Evolutionary conservation across 345 rosid species (phyloP), one percentile per base, ranked within the genome.

Genomic region (Rhodamnia rubescens): DNA sequence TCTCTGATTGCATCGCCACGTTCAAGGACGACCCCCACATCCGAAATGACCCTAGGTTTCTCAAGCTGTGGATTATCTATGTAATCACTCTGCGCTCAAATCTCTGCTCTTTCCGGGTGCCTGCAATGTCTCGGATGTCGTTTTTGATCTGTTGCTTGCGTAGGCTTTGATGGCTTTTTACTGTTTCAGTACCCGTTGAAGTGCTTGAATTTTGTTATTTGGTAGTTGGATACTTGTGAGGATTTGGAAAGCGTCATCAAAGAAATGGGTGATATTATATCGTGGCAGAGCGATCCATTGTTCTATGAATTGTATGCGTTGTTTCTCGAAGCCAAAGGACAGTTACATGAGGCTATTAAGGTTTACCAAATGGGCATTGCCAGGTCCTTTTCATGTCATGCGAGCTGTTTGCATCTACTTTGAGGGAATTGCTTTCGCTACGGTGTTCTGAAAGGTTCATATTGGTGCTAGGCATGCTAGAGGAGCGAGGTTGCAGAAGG

Each of bases 41-140:
- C 91, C 92, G 88, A 83, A 90, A 95, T 80, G 98, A 97, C 89
- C 85, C 92, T 90, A 91, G 98, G 90, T 96, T 97, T 89, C 98
- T 97, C 89, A 96, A 96, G 92, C 94, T 96, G 89, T 95, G 98
- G 95, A 88, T 97, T 83, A 93, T 97, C 86, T 92, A 93, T 57
- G 98, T 97, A 97, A 91, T 85, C n/a, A 56, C 22, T n/a, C 87
- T 26, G 42, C 29, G 56, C 53, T 58, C 36, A 7, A 15, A 51
- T 81, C 42, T 14, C 55, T 85, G 47, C 24, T 69, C 24, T 69
- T 69, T 69, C 78, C 4, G 47, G 47, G 78, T 69, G 8, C 47
- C 47, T 4, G 44, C 44, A 32, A 32, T 64, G 78, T 54, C 52
- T 87, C 32, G 81, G 55, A 32, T 29, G 58, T 27, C 32, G 36